A percentile compares a stretch with the other conserved stretches of the same genome.
These are phyloP conservation scores for Boletus bicolor DNA, from an alignment of 768 basidiomycete genomes.

Conservation along the genomic window DNA sequence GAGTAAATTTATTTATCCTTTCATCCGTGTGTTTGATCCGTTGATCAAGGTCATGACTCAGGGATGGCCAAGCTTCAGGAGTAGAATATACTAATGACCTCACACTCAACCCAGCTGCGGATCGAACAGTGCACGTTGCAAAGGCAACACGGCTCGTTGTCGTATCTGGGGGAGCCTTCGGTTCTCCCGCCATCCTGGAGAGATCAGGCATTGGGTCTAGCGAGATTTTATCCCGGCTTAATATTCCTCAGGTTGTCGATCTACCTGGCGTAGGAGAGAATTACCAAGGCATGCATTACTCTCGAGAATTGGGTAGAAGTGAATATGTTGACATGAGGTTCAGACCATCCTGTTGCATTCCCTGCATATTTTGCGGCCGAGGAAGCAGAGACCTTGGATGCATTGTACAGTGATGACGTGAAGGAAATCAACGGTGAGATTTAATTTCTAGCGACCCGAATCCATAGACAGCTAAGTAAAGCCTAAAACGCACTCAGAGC, in stretches of 20 bases:
- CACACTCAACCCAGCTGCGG: conserved; percentile 18
- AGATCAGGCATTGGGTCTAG: conserved; percentile 65
- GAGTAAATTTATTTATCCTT: conserved; percentile 34
- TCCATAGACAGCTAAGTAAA: conserved; percentile 5
- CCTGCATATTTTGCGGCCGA: conserved; percentile 40
- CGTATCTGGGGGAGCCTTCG: conserved; percentile 51
- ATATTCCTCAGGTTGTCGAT: conserved; percentile 51
- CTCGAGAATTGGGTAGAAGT: background rate
- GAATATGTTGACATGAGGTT: background rate
- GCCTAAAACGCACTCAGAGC: conserved; percentile 22
- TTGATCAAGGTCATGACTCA: background rate
- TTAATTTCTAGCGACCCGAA: background rate
- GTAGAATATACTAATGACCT: conserved; percentile 47
- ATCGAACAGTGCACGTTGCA: conserved; percentile 25
- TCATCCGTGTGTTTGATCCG: background rate
- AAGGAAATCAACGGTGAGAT: conserved; percentile 40
- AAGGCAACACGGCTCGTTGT: conserved; percentile 46
- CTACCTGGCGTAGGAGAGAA: conserved; percentile 77
- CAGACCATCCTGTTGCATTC: conserved; percentile 33
- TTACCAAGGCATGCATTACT: conserved; percentile 42
- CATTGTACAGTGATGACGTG: conserved; percentile 39
- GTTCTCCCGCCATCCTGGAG: conserved; percentile 55
- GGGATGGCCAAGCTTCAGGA: conserved; percentile 39
- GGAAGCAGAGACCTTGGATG: conserved; percentile 49
- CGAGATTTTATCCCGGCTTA: conserved; percentile 43